Percentiles rank a stretch among this genome's conserved stretches.
Conservation (phyloP, 345 rosid species). For the Theobroma cacao region DNA sequence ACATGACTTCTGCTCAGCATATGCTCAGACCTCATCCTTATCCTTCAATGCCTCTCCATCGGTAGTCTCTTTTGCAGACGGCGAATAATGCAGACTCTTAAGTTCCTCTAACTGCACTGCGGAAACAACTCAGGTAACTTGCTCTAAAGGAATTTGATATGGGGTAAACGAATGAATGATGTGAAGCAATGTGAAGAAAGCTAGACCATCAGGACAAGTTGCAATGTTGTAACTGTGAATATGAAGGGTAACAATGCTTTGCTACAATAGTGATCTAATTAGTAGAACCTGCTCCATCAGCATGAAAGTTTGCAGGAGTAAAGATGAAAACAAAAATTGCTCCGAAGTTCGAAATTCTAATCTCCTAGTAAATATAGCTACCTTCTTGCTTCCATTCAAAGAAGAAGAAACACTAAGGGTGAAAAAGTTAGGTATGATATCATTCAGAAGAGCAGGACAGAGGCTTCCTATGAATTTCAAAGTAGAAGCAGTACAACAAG, state of each 20-base stretch:
- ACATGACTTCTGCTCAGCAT: constrained; percentile 1
- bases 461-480: neutral
- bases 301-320: neutral
- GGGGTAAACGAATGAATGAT: neutral
- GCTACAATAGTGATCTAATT: neutral
- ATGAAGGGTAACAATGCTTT: neutral
- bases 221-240: neutral
- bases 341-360: neutral
- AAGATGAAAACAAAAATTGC: neutral
- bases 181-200: neutral
- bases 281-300: neutral
- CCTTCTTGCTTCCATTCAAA: neutral
- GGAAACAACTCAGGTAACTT: neutral
- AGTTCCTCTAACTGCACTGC: constrained; percentile 56
- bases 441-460: neutral
- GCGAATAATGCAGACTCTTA: constrained; percentile 25
- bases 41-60: constrained; percentile 37
- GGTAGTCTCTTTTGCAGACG: constrained; percentile 26
- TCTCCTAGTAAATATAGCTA: neutral
- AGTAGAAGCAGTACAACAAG: neutral
- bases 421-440: neutral
- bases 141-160: neutral
- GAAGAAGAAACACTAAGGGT: neutral
- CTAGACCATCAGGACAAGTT: neutral
- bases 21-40: constrained; percentile 29